Evolutionary conservation across 2,329 filamentous ascomycete species (phyloP), one percentile per base, ranked within the genome.

Genomic region (Penicillium verrucosum): DNA sequence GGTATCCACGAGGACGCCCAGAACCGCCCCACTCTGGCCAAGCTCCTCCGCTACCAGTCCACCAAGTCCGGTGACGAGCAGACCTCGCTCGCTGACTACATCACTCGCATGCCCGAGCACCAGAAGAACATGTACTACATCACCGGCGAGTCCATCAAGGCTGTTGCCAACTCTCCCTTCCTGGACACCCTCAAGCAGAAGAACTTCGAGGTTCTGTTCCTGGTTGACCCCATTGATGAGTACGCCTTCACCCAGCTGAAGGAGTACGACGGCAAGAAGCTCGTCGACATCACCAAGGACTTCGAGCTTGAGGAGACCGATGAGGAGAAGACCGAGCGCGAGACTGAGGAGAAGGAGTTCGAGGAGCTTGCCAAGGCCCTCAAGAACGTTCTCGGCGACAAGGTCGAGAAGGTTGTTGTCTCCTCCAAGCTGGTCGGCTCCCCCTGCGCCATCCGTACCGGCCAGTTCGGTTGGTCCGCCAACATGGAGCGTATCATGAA

Each of bases 401-500:
- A 96, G 86, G 94, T 99, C 67, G 94, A 99, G 90, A 99, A 99
- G 89, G 94, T 99, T 40, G 92, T 99, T 64, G 93, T 99, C 77
- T 93, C 88, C 68, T 90, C 97, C 89, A 97, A 97, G 89, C 88
- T 99, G 60, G 86, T 89, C 70, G 89, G 89, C 75, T 86, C 94
- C 65, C 94, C 94, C 74, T 97, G 94, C 81, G 94, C 94, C 77
- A 97, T 99, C 85, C 93, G 94, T 79, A 99, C 94, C 69, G 94
- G 94, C 74, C 94, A 97, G 82, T 99, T 99, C 80, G 94, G 94
- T 81, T 99, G 94, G 94, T 97, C 93, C 57, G 94, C 94, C 77
- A 99, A 99, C 87, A 99, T 99, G 94, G 94, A 99, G 87, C 94
- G 94, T 85, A 99, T 99, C 88, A 99, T 99, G 94, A 99, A 99